Base-by-base conservation (phyloP, 345 rosid genomes). In the Pugionium cornutum region DNA sequence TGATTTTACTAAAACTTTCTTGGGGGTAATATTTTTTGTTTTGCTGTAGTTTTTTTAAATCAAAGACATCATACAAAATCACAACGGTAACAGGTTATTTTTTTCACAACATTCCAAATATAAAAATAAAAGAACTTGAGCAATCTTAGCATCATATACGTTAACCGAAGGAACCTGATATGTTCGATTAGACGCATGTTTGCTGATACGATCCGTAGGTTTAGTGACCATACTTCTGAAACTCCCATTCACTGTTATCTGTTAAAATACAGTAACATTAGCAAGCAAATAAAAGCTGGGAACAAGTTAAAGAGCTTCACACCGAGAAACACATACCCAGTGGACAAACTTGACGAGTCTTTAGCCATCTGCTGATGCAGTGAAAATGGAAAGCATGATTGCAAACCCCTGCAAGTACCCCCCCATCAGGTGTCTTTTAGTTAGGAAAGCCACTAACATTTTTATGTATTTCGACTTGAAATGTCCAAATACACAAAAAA, bases 221-320 rank as follows among this genome's bases (percentile, higher is more conserved):
- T 61, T 86, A 94, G 84, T 91, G 97, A 58, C 99, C 97, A 48
- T 94, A 94, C 57, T 94, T 94, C 80, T 91, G 99, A 70, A 94
- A 94, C 83, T 94, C 97, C 99, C 99, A 94, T 77, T 90, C 99
- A 4, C 96, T 89, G 79, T 94, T 94, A 77, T 94, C 99, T 94
- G 87, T 71, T 72, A 7, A 67, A 52, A 26, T 2, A 4, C 32
- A n/a, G 7, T 30, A 62, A 48, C 11, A 9, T 74, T 53, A 61
- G 3, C 44, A 73, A 59, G 25, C 28, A 58, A 8, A 45, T 50
- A 31, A 60, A 36, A 42, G 9, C 18, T 28, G 31, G 18, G 18
- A 18, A 18, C 29, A 44, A 58, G 29, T 55, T n/a, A 5, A 18
- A 45, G 58, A 29, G 29, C 18, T 41, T 33, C 25, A 37, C 44